Evolutionary conservation across 768 basidiomycete genomes (phyloP), one percentile per base, ranked within the genome.

Genomic region (Atractiella rhizophila): DNA sequence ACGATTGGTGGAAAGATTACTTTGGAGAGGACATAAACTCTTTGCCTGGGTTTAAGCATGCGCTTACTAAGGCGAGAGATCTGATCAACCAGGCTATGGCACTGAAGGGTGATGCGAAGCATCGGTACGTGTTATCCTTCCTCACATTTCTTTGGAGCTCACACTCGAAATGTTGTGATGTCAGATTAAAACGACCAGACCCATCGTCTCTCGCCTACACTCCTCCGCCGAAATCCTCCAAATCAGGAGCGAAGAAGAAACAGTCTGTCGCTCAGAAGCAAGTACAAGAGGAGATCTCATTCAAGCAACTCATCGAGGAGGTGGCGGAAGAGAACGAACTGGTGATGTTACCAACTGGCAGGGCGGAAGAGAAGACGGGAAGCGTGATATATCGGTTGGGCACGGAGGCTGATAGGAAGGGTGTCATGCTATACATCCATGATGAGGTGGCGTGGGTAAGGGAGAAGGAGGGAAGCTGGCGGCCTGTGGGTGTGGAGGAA

Each of bases 361-460:
- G 70, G 36, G 76, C 72, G 12, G 81, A 96, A 52, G 75, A 76
- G 51, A 65, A 62, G 34, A 82, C 83, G 15, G 70, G 86, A 41
- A 78, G 86, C 73, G 82, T 82, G 6, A 57, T 96, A 37, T 94
- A 74, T 64, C 70, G 75, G 37, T 73, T 94, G 11, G 78, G 80
- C 42, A 63, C 63, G 39, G 72, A 66, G 18, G 70, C 69, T 12
- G 80, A 81, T 56, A 85, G 82, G 10, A 75, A 73, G 52, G 88
- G 88, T 0, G 54, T 94, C 31, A 62, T 82, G 50, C 74, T 91
- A 19, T 98, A 88, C 60, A 68, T 96, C 31, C 63, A 72, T 48
- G 85, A 91, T 51, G 85, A 91, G 60, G 86, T 85, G 1, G 80
- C 94, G 12, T 96, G 86, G 76, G 75, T 76, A 3, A 65, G 70